These are phyloP conservation scores for Cucurbita maxima DNA, from an alignment of 306 rosid genomes.

Conservation along the genomic window DNA sequence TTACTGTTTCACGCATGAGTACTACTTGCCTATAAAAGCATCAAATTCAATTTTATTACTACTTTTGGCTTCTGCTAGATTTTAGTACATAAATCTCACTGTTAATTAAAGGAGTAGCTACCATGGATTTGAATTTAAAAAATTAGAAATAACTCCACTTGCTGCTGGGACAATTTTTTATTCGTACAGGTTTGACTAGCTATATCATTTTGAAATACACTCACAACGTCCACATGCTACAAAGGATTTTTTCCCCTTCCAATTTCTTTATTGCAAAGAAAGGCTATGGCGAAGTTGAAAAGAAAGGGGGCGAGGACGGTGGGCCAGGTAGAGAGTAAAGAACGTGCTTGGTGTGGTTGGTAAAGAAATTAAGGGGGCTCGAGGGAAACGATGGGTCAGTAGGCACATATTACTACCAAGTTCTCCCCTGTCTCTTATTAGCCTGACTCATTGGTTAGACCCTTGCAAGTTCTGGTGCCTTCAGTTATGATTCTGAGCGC, in stretches of 20 bases:
- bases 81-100: not conserved
- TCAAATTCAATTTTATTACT: not conserved
- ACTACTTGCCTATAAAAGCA: not conserved
- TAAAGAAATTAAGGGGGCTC: not conserved
- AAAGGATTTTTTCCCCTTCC: not conserved
- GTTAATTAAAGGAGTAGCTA: not conserved
- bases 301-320: not conserved
- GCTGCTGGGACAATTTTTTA: not conserved
- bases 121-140: slow-evolving; percentile 3
- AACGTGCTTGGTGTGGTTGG: slow-evolving; percentile 6
- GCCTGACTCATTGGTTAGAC: not conserved
- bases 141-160: not conserved
- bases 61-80: not conserved
- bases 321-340: not conserved
- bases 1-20: not conserved
- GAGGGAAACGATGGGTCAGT: slow-evolving; percentile 1
- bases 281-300: not conserved
- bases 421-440: not conserved
- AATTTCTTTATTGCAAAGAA: not conserved
- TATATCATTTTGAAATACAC: not conserved
- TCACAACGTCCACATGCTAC: not conserved
- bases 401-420: not conserved
- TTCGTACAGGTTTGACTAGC: slow-evolving; percentile 2
- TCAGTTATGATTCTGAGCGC: slow-evolving; percentile 10
- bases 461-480: not conserved